Percentiles rank a stretch among this genome's conserved stretches.
Evolutionary conservation across 768 basidiomycete genomes (phyloP).

Genomic region (Tulasnella sp.): DNA sequence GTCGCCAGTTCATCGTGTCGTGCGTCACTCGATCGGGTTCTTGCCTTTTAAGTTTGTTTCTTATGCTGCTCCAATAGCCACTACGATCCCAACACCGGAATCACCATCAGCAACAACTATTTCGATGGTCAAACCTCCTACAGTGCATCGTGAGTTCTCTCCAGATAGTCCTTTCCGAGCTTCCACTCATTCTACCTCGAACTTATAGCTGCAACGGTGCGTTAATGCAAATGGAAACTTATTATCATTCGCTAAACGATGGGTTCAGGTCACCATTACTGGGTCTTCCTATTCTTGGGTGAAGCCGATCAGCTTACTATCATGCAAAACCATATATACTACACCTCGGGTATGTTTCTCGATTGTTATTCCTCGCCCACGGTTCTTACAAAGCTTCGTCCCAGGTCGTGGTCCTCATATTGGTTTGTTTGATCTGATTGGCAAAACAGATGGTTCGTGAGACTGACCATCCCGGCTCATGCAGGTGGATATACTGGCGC

Average conservation of each 20-base stretch:
- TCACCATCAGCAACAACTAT: not conserved
- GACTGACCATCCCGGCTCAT: not conserved
- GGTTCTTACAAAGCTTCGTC: not conserved
- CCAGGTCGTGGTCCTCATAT: not conserved
- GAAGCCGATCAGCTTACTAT: not conserved
- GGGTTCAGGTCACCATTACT: not conserved
- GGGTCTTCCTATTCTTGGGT: not conserved
- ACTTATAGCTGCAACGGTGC: not conserved
- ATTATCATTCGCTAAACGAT: too few relatives aligned
- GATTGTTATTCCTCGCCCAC: not conserved
- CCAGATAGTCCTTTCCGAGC: not conserved
- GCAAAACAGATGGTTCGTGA: too few relatives aligned
- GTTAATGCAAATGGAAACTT: not conserved
- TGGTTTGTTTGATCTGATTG: not conserved
- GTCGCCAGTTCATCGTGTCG: not conserved
- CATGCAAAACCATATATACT: not conserved
- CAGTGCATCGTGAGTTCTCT: not conserved
- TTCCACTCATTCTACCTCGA: not conserved
- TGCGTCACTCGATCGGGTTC: not conserved
- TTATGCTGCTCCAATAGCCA: not conserved
- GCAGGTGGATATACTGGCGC: not conserved
- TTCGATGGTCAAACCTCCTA: not conserved
- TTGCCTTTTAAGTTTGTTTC: not conserved
- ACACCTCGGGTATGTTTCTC: not conserved
- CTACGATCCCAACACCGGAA: not conserved